Conservation (phyloP, 331 rosid genomes). For the Cydonia oblonga region DNA sequence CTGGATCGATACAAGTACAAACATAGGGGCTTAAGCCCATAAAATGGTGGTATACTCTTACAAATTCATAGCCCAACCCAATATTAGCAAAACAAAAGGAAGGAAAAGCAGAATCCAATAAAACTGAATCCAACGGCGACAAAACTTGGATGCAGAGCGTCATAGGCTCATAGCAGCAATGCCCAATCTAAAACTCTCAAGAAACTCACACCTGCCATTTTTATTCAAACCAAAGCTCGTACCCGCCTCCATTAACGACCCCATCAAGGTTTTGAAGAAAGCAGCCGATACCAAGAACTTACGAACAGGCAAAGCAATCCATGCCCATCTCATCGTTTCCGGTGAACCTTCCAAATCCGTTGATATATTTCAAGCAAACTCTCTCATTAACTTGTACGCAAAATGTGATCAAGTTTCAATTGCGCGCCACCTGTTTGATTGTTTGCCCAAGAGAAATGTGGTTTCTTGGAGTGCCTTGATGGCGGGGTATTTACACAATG, state of each 20-base stretch:
- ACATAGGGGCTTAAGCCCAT: too few relatives aligned
- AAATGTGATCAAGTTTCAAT: constrained; percentile 35
- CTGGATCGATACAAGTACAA: too few relatives aligned
- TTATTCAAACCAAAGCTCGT: constrained; percentile 4
- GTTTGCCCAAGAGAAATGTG: constrained; percentile 43
- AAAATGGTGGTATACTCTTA: not conserved
- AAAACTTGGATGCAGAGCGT: not conserved
- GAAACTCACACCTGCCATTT: not conserved
- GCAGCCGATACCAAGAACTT: constrained; percentile 39
- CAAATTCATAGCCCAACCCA: not conserved
- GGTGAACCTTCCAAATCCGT: constrained; percentile 10
- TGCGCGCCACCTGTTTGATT: constrained; percentile 50
- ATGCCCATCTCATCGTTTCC: constrained; percentile 33
- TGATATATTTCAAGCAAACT: constrained; percentile 21
- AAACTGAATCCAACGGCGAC: not conserved
- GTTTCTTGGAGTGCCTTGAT: constrained; percentile 61
- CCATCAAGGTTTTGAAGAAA: constrained; percentile 40
- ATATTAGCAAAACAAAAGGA: not conserved
- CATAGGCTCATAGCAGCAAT: not conserved
- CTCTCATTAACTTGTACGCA: constrained; percentile 45
- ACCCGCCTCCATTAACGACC: constrained; percentile 16
- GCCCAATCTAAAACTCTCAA: not conserved
- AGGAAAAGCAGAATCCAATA: not conserved
- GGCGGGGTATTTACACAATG: constrained; percentile 53
- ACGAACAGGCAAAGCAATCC: constrained; percentile 39